These are phyloP conservation scores for Coemansia erecta DNA, from an alignment of 192 early-diverging fungal species.

Conservation along the genomic window DNA sequence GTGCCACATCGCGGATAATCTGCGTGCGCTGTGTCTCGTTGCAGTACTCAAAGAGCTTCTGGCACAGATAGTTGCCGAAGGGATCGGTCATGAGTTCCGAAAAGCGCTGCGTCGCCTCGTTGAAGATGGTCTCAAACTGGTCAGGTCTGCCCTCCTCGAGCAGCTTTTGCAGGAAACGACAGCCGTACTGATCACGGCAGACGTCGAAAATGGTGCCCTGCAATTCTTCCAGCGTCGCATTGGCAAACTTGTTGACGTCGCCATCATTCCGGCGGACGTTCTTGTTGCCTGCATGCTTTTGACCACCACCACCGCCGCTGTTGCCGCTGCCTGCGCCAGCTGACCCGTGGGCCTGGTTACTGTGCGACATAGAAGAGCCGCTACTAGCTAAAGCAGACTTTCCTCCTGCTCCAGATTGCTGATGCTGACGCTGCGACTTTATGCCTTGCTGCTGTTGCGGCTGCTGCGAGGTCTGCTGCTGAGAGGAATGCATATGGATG, in stretches of 20 bases:
- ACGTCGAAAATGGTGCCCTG: slow-evolving; percentile 72
- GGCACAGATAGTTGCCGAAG: slow-evolving; percentile 91
- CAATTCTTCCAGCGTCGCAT: slow-evolving; percentile 65
- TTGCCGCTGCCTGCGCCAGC: slow-evolving; percentile 8
- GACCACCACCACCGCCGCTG: slow-evolving; percentile 13
- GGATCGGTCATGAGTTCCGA: slow-evolving; percentile 86
- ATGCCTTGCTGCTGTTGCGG: slow-evolving; percentile 24
- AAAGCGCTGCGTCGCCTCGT: slow-evolving; percentile 72
- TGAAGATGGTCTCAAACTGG: slow-evolving; percentile 69
- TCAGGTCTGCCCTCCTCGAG: slow-evolving; percentile 71
- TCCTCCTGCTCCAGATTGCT: background rate
- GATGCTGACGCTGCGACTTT: slow-evolving; percentile 17
- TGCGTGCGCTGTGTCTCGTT: slow-evolving; percentile 70
- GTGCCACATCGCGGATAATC: slow-evolving; percentile 70
- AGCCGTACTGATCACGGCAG: slow-evolving; percentile 88
- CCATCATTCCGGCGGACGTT: slow-evolving; percentile 29
- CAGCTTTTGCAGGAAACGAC: slow-evolving; percentile 83
- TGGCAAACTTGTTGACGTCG: slow-evolving; percentile 67
- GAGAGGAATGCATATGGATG: slow-evolving; percentile 20
- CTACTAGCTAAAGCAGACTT: too few relatives aligned
- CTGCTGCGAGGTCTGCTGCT: slow-evolving; percentile 15
- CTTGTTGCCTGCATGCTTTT: slow-evolving; percentile 36
- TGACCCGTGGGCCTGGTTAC: too few relatives aligned
- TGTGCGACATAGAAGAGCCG: too few relatives aligned
- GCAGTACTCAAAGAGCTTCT: slow-evolving; percentile 83